Conservation (phyloP, 441 rosid genomes). For the Jatropha podagrica region DNA sequence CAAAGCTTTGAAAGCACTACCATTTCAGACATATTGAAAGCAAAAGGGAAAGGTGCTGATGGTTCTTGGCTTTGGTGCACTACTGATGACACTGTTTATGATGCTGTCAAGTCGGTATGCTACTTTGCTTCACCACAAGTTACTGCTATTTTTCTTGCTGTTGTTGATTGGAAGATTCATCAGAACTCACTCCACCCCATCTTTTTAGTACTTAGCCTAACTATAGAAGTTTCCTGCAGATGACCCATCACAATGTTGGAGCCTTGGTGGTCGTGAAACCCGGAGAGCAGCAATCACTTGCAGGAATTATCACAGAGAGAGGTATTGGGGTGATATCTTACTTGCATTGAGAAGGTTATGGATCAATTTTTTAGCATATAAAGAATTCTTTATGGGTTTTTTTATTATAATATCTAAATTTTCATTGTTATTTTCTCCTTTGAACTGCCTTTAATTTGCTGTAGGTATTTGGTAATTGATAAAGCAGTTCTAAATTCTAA, state of each 20-base stretch:
- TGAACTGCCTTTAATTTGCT: not conserved
- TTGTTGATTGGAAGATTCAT: not conserved
- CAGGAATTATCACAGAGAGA: constrained; percentile 67
- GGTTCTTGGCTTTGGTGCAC: constrained; percentile 99
- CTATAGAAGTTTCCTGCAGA: constrained; percentile 39
- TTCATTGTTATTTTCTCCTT: constrained; percentile 3
- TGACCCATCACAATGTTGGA: constrained; percentile 97
- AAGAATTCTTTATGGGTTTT: not conserved
- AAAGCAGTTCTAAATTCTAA: not conserved
- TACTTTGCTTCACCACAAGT: not conserved
- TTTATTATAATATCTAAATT: not conserved
- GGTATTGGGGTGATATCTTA: constrained; percentile 36
- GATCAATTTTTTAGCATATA: not conserved
- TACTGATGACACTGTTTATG: constrained; percentile 81
- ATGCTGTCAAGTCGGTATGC: constrained; percentile 90
- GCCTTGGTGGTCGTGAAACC: constrained; percentile 93
- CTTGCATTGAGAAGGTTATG: not conserved
- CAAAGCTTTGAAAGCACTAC: constrained; percentile 91
- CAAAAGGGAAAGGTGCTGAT: constrained; percentile 83
- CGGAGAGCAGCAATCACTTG: constrained; percentile 78
- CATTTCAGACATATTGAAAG: constrained; percentile 68
- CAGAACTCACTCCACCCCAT: not conserved
- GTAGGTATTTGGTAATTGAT: not conserved
- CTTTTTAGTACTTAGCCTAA: not conserved
- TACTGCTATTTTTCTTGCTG: not conserved